Percentiles rank a stretch among this genome's conserved stretches.
These are phyloP conservation scores for Melaleuca quinquenervia DNA, from an alignment of 345 rosid genomes.

Conservation along the genomic window DNA sequence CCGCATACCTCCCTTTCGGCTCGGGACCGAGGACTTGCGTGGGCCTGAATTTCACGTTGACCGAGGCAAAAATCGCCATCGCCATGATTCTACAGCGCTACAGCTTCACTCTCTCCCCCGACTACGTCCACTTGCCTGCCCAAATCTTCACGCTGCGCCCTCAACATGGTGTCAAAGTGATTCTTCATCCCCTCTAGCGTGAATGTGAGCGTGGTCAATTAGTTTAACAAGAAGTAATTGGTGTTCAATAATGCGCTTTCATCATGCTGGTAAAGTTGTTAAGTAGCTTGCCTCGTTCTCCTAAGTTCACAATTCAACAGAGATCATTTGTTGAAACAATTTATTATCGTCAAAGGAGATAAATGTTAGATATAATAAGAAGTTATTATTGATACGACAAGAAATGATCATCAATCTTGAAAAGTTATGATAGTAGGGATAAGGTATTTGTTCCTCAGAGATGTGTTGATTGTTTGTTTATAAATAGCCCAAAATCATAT, in stretches of 20 bases:
- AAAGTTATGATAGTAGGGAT: background rate
- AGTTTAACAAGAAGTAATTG: background rate
- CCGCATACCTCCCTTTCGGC: conserved; percentile 24
- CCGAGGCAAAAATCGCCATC: conserved; percentile 27
- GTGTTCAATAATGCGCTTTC: background rate
- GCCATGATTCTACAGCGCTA: conserved; percentile 34
- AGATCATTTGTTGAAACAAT: background rate
- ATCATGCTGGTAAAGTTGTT: background rate
- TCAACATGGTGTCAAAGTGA: conserved; percentile 26
- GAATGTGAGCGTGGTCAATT: background rate
- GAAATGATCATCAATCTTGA: background rate
- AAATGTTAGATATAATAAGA: background rate
- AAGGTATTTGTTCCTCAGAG: background rate
- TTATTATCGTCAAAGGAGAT: background rate
- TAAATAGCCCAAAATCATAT: background rate
- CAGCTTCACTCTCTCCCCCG: conserved; percentile 22
- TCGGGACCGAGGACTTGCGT: conserved; percentile 28
- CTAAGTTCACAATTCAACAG: background rate
- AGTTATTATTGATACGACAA: background rate
- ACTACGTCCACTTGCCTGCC: conserved; percentile 22
- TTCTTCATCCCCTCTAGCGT: conserved; percentile 10
- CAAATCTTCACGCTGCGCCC: conserved; percentile 8
- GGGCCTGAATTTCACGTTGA: conserved; percentile 18
- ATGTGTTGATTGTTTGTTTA: background rate
- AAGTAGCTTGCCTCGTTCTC: background rate